These are phyloP conservation scores for Fusarium mundagurra DNA, from an alignment of 2,329 filamentous ascomycete species.

Conservation along the genomic window DNA sequence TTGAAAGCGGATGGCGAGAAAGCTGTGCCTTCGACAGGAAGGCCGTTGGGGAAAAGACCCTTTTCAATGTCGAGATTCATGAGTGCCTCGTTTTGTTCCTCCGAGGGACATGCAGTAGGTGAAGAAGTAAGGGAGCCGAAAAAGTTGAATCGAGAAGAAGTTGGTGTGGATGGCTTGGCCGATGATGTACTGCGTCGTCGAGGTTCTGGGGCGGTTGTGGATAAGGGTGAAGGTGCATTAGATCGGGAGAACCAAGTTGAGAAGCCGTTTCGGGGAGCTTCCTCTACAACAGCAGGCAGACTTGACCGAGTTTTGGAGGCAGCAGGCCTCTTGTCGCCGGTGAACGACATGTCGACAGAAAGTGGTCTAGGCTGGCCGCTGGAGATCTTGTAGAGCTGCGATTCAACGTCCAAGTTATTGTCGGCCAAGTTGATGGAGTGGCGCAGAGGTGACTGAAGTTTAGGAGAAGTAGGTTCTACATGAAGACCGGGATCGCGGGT, in stretches of 20 bases:
- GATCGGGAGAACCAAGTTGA: constrained; percentile 40
- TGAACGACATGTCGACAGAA: constrained; percentile 48
- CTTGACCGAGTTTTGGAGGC: constrained; percentile 8
- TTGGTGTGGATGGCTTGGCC: constrained; percentile 47
- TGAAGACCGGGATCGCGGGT: constrained; percentile 36
- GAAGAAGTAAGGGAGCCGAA: constrained; percentile 56
- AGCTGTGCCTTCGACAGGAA: constrained; percentile 56
- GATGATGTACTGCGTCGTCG: constrained; percentile 36
- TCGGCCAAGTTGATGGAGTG: constrained; percentile 43
- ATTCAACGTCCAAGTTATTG: constrained; percentile 20
- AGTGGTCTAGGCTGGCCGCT: constrained; percentile 28
- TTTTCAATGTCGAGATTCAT: constrained; percentile 64
- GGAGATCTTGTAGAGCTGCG: constrained; percentile 20
- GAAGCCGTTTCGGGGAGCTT: constrained; percentile 26
- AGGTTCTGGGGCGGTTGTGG: constrained; percentile 14
- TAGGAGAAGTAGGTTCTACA: constrained; percentile 44
- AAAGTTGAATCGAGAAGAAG: constrained; percentile 56
- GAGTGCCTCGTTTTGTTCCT: constrained; percentile 60
- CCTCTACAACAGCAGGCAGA: constrained; percentile 30
- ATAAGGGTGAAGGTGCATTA: constrained; percentile 26
- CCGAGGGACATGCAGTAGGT: constrained; percentile 48
- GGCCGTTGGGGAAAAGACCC: constrained; percentile 60
- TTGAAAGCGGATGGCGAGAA: constrained; percentile 70
- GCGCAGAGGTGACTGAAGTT: constrained; percentile 46
- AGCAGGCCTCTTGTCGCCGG: constrained; percentile 42